phyloP scores from a whole-genome alignment of 2,329 filamentous ascomycete species.

The Verticillium dahliae region DNA sequence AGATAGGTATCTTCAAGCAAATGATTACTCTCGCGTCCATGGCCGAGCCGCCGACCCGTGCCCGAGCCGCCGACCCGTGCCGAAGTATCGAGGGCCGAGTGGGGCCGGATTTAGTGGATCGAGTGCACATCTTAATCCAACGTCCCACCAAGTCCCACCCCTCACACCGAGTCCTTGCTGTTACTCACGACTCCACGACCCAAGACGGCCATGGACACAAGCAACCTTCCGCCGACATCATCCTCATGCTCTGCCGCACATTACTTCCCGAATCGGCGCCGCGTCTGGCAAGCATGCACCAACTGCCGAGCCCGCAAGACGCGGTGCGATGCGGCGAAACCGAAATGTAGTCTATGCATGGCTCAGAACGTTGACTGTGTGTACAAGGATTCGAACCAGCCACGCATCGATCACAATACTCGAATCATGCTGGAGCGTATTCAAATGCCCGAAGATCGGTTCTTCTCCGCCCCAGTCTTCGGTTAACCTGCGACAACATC shows the following conservation, averaged over 20 bases:
- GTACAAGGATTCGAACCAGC: constrained; percentile 20
- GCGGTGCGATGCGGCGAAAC: constrained; percentile 20
- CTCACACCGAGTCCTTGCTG: background rate
- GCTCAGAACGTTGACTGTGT: constrained; percentile 20
- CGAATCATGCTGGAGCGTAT: constrained; percentile 19
- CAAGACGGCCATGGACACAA: background rate
- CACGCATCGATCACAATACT: constrained; percentile 20
- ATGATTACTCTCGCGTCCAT: too few relatives aligned
- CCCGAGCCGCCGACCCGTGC: too few relatives aligned
- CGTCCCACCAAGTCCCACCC: background rate
- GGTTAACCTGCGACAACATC: background rate
- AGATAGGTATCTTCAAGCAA: too few relatives aligned
- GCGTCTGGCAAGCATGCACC: constrained; percentile 19
- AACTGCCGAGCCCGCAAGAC: constrained; percentile 23
- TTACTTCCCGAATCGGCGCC: constrained; percentile 5
- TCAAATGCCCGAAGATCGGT: constrained; percentile 19
- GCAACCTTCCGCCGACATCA: constrained; percentile 1
- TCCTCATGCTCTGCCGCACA: constrained; percentile 8
- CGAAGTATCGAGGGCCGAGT: background rate
- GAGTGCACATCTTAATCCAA: background rate
- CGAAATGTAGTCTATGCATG: constrained; percentile 19
- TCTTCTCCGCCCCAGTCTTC: constrained; percentile 10
- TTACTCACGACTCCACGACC: background rate
- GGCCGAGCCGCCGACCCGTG: too few relatives aligned
- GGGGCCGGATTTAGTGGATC: background rate